Conservation (phyloP, 495 filamentous ascomycete species). For the Aspergillus incahuasiensis region DNA sequence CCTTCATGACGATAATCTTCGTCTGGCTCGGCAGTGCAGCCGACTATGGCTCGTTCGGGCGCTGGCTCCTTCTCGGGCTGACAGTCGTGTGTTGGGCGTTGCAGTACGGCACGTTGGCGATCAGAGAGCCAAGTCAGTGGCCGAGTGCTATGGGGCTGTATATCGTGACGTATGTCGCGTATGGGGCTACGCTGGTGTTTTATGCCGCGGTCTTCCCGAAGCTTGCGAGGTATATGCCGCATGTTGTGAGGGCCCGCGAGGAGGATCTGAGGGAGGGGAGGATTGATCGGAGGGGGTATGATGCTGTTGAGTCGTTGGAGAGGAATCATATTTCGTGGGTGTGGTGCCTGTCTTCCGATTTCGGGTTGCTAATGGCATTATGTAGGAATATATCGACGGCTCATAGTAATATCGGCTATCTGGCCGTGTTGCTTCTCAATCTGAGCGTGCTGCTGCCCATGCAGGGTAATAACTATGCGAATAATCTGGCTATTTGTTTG, state of each 20-base stretch:
- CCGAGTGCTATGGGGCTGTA: constrained; percentile 46
- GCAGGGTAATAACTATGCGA: constrained; percentile 36
- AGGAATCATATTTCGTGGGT: constrained; percentile 43
- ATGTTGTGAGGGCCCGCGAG: constrained; percentile 43
- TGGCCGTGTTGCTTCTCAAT: constrained; percentile 41
- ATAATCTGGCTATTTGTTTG: constrained; percentile 43
- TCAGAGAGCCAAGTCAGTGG: constrained; percentile 43
- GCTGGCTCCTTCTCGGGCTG: constrained; percentile 44
- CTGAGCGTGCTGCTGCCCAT: constrained; percentile 43
- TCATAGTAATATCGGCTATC: constrained; percentile 48
- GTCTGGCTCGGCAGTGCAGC: constrained; percentile 46
- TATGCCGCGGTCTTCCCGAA: constrained; percentile 48
- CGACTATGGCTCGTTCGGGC: constrained; percentile 47
- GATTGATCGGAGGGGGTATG: constrained; percentile 39
- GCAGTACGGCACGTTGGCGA: constrained; percentile 45
- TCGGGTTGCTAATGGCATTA: background rate
- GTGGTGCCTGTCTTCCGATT: no score
- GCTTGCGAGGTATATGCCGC: constrained; percentile 43
- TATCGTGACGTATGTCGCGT: constrained; percentile 43
- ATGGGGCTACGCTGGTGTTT: constrained; percentile 46
- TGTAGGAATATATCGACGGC: constrained; percentile 44
- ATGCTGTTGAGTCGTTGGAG: constrained; percentile 45
- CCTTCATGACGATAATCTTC: constrained; percentile 48
- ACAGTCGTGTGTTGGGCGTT: constrained; percentile 46
- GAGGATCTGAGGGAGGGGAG: constrained; percentile 42